These are phyloP conservation scores for Spirogloea muscicola DNA, from an alignment of 139 green algal species.

Conservation along the genomic window DNA sequence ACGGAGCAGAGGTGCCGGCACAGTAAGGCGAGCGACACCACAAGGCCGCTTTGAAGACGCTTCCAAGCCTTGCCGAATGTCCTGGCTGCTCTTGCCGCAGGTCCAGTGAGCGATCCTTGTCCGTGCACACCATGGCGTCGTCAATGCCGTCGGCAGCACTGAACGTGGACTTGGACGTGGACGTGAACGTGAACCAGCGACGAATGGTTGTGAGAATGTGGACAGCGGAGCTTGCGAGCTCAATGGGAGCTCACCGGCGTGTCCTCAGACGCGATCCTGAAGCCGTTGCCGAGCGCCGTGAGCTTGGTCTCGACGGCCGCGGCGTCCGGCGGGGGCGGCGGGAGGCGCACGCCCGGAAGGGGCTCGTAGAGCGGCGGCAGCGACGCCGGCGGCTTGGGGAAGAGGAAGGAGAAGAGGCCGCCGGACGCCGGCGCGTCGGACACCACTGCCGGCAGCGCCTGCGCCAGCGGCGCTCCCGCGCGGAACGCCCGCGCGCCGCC, in stretches of 20 bases:
- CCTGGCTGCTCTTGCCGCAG: neutral
- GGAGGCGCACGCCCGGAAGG: constrained; percentile 59
- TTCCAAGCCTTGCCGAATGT: neutral
- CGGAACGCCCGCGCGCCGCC: too few species aligned
- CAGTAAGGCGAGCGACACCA: neutral
- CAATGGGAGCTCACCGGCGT: constrained; percentile 62
- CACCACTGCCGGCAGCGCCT: too few species aligned
- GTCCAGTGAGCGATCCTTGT: neutral
- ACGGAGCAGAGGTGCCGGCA: too few species aligned
- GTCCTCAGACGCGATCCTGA: constrained; percentile 80
- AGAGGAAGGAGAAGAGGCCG: constrained; percentile 24
- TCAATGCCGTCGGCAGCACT: too few species aligned
- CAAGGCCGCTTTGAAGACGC: neutral
- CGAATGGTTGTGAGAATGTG: too few species aligned
- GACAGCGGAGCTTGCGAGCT: too few species aligned
- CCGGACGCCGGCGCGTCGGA: too few species aligned
- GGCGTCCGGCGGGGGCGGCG: constrained; percentile 25
- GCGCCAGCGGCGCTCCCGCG: too few species aligned
- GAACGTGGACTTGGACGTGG: too few species aligned
- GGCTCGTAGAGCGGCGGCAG: constrained; percentile 68
- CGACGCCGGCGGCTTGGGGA: neutral
- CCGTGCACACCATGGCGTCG: too few species aligned
- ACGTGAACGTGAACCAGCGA: too few species aligned
- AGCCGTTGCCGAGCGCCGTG: constrained; percentile 78
- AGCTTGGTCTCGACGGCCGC: constrained; percentile 65